Evolutionary conservation across 805 yeast species (phyloP), one percentile per base, ranked within the genome.

Genomic region (Maudiozyma turicensis): DNA sequence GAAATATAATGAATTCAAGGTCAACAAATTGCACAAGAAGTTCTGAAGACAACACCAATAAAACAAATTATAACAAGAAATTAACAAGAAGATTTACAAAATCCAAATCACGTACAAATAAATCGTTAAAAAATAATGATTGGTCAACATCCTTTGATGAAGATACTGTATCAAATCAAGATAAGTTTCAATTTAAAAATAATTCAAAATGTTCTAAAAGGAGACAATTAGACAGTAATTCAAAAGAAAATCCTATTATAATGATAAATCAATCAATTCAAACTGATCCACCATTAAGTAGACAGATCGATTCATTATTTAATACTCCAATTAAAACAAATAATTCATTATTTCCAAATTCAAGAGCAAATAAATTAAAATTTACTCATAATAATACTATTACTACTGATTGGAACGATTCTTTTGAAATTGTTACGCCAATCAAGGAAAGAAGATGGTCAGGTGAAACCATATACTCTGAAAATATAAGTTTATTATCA

Each of bases 221-320:
- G 26, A 20, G 26, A 3, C 26, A 20, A 20, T 20, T 20, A 20
- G 26, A 20, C 26, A 20, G 4, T 20, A 20, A 20, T 20, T 32
- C 34, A 32, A 20, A 32, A 14, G 34, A n/a, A 28, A 32, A 6
- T 3, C 15, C 34, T 30, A n/a, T 35, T 35, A 35, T 35, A 13
- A 47, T 47, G 49, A 15, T 35, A 13, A 15, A 49, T 39, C 20
- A 28, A 8, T 34, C 40, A 13, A 41, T 45, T 11, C 54, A 53
- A 41, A 53, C 56, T 5, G 31, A 39, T n/a, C 37, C 52, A n/a
- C 41, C 48, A 10, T 33, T 47, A 1, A 39, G 41, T 26, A 9
- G 34, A 7, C 45, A 47, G 7, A 11, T 52, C 1, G 53, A 50
- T 28, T 33, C 29, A 10, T 26, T 51, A 6, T 51, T 51, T 28